phyloP scores from a whole-genome alignment of 768 basidiomycete genomes.

The Mycena vulgaris region DNA sequence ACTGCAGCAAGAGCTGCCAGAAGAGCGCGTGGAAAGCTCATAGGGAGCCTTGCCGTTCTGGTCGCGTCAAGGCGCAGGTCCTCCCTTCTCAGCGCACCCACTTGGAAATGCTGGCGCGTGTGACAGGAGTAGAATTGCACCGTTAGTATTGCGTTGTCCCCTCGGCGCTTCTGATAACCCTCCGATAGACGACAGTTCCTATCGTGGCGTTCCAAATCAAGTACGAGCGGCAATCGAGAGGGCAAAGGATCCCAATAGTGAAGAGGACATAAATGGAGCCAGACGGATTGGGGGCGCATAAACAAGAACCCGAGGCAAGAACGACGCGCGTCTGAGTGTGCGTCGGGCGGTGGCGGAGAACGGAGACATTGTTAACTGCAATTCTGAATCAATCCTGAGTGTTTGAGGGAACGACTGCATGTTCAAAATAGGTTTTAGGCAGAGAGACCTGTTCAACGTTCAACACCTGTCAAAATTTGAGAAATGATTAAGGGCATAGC shows the following conservation, averaged over 20 bases:
- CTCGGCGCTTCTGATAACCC: too few species aligned
- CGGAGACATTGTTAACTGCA: constrained; percentile 59
- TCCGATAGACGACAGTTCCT: too few species aligned
- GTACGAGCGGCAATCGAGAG: too few species aligned
- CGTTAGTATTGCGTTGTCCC: too few species aligned
- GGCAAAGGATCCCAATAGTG: too few species aligned
- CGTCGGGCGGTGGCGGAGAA: constrained; percentile 15
- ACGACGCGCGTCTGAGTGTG: constrained; percentile 68
- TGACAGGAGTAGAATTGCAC: neutral
- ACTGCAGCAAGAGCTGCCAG: neutral
- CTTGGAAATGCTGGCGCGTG: neutral
- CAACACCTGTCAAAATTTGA: constrained; percentile 25
- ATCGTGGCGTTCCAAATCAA: too few species aligned
- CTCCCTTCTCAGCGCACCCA: neutral
- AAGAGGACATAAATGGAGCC: too few species aligned
- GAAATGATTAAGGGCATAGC: constrained; percentile 11
- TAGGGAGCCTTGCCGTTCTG: neutral
- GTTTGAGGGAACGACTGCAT: constrained; percentile 20
- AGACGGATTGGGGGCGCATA: too few species aligned
- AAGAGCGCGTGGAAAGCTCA: neutral
- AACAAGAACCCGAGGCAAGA: constrained; percentile 61
- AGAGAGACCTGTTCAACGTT: constrained; percentile 28
- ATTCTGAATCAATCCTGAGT: constrained; percentile 49
- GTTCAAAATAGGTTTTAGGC: constrained; percentile 18
- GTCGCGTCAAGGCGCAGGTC: neutral